Evolutionary conservation across 2,329 filamentous ascomycete genomes (phyloP).

Genomic region (Cladosporium austrohemisphaericum): DNA sequence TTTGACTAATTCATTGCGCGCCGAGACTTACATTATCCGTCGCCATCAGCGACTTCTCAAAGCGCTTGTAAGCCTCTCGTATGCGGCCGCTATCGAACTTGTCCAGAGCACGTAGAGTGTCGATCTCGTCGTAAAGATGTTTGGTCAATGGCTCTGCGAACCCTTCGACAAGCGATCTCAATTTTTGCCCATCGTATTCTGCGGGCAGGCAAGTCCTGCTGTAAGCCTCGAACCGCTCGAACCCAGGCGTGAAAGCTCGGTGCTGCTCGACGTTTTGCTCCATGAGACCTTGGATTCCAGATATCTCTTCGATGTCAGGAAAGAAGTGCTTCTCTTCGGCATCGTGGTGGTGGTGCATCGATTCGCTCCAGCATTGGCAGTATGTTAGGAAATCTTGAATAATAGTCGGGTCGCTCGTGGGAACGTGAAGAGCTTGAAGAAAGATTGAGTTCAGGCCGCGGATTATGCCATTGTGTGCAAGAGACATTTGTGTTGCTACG

Average conservation of each 20-base stretch:
- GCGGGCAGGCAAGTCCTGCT: slow-evolving; percentile 20
- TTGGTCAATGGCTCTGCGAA: slow-evolving; percentile 25
- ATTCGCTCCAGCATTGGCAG: slow-evolving; percentile 31
- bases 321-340: slow-evolving; percentile 33
- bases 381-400: slow-evolving; percentile 32
- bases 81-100: slow-evolving; percentile 23
- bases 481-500: slow-evolving; percentile 35
- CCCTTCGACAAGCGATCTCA: slow-evolving; percentile 23
- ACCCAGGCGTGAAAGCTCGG: slow-evolving; percentile 27
- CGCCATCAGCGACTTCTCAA: slow-evolving; percentile 31
- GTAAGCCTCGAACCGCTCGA: slow-evolving; percentile 28
- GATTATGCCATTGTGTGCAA: slow-evolving; percentile 36
- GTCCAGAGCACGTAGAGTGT: slow-evolving; percentile 22
- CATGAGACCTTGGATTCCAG: slow-evolving; percentile 31
- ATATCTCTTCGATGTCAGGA: slow-evolving; percentile 30
- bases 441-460: slow-evolving; percentile 38
- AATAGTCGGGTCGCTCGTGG: slow-evolving; percentile 19
- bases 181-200: slow-evolving; percentile 25
- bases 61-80: slow-evolving; percentile 24
- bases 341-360: slow-evolving; percentile 34
- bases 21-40: slow-evolving; percentile 29
- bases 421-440: slow-evolving; percentile 28
- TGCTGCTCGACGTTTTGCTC: slow-evolving; percentile 34
- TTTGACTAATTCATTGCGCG: slow-evolving; percentile 7
- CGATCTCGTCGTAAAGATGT: slow-evolving; percentile 29